Evolutionary conservation across 208 protist genomes (phyloP), one percentile per base, ranked within the genome.

Genomic region (Novymonas esmeraldas): DNA sequence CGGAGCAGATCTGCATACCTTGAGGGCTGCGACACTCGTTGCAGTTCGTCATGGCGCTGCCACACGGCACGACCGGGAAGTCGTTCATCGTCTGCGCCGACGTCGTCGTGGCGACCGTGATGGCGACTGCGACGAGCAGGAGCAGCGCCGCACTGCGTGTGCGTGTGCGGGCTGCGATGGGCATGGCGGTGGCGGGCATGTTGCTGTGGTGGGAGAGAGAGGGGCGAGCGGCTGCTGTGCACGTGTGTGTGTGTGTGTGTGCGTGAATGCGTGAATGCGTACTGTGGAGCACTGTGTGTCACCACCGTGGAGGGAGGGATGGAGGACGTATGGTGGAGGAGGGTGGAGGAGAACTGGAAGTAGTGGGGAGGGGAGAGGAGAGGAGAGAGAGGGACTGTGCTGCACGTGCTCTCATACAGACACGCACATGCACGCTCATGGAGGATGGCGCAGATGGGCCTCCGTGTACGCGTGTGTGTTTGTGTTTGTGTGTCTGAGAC

Each of bases 41-140:
- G 29, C 52, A 58, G 29, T 58, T 20, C 11, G 6, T 1, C 52
- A 58, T 13, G 36, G 52, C 28, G 31, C 31, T 29, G 14, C 24
- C 33, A 24, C 52, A 58, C 20, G 31, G n/a, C 11, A 42, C 52
- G 14, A 13, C 10, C 36, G 52, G 52, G 18, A n/a, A 58, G 16
- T 58, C 33, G n/a, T 41, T 34, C 10, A 58, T 58, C 9, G 18
- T 29, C 52, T 58, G 52, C 10, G 52, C 52, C 5, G 52, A 58
- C n/a, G 16, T n/a, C 20, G 26, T 58, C 52, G 26, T 20, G 20
- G 52, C 0, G 9, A 22, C 33, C 28, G n/a, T 34, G 16, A 29
- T 20, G 52, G 33, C 18, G 52, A 58, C 33, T 16, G 20, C 33
- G 34, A 58, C 9, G 4, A 38, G 7, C 31, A 58, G 16, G 2